Evolutionary conservation across 345 rosid genomes (phyloP), one percentile per base, ranked within the genome.

Genomic region (Noccaea bulbosa): DNA sequence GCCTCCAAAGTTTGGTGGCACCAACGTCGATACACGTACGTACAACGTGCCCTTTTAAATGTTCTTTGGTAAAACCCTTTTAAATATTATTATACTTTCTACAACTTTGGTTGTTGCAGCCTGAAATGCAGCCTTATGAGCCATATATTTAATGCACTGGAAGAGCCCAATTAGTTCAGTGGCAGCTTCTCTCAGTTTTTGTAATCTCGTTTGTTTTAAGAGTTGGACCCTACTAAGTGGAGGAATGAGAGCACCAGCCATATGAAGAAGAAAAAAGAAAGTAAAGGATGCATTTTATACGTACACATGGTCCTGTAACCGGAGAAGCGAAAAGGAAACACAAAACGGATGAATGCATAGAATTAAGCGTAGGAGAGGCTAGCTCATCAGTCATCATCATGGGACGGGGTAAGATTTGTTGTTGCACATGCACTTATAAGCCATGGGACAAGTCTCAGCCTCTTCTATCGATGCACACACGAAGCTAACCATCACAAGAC

Each of bases 361-460:
- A 58, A 15, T 1, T 16, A 66, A 57, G 50, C 37, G 27, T 38
- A 41, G 11, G 39, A 58, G 55, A 45, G 66, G 54, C 34, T 27
- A 27, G 30, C 30, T 27, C 30, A 2, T 27, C 30, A 27, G 3
- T 27, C 30, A 27, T 49, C 50, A 61, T 78, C 71, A 78, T 34
- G 99, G 97, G 46, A 94, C 95, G 1, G 97, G 99, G 55, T 86
- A 89, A 35, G 96, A 91, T 78, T 86, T 89, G 77, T 86, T 80
- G 65, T 79, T 76, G 61, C 99, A 94, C 97, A 87, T 87, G 87
- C 99, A 94, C 80, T 88, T 94, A 78, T 94, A 91, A 72, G 96
- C 89, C 83, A 94, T 84, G 7, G 97, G 99, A 81, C 99, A 94
- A 38, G 99, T 84, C 87, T 94, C 97, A 5, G 97, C 97, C 76